Base-by-base conservation (phyloP, 140 eudicot species). In the Eryngium alpinum region DNA sequence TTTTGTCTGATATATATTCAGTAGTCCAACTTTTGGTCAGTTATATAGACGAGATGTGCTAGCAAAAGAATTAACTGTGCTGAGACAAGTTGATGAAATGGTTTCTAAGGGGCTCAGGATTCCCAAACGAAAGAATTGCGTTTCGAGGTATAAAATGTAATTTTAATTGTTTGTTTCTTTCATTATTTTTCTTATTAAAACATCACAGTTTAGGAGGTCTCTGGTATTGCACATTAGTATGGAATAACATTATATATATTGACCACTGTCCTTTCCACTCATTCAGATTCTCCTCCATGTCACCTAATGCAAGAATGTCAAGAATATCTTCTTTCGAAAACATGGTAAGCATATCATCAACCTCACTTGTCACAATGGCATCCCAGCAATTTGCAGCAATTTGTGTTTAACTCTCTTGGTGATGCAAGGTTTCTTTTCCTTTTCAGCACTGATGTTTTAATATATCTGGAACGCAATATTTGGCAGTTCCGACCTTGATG, bases 321-420 rank as follows among this genome's bases (percentile, higher is more conserved):
- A 89, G 98, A 86, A 92, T 92, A 79, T 87, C 97, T 31, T 92
- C 98, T 62, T 85, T 94, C n/a, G 98, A 94, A 52, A 92, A 86
- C 87, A 94, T 94, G 98, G 81, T 94, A 56, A 86, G 89, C 89
- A 88, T 94, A 77, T 87, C 98, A 13, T 94, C 98, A 27, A 92
- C 89, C 84, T 94, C 97, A 50, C 94, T 94, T 57, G 98, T 94
- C 50, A 85, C 91, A 31, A 94, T 94, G 98, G 98, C 98, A 84
- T 90, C 98, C 82, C 98, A 94, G 86, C 97, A 92, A 50, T 83
- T 84, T 92, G 65, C 99, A 92, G 66, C 99, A 95, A 67, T 90
- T 89, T 83, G 92, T 92, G 97, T 92, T 92, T 80, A 88, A 90
- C 76, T 88, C 93, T 77, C 89, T 95, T 49, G 97, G 86, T 60